phyloP scores from a whole-genome alignment of 1,139 yeast species.

The Geotrichum candidum region DNA sequence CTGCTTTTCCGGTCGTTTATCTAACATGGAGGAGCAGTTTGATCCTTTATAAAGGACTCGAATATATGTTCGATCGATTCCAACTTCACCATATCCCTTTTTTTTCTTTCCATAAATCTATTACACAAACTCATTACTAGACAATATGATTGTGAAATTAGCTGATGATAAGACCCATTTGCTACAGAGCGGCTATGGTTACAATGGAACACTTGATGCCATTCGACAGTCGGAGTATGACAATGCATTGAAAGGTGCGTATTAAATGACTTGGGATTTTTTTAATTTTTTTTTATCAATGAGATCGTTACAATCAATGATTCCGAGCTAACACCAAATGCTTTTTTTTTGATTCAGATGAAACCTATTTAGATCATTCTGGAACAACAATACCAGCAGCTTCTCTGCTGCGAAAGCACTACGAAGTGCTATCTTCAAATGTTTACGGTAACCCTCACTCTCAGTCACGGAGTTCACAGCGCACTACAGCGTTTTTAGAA shows the following conservation, averaged over 20 bases:
- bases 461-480: conserved; percentile 30
- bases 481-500: conserved; percentile 28
- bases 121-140: not conserved
- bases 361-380: conserved; percentile 40
- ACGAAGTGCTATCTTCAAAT: conserved; percentile 24
- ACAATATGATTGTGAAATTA: not conserved
- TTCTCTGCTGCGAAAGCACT: conserved; percentile 27
- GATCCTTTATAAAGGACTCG: not conserved
- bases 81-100: not conserved
- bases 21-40: not conserved
- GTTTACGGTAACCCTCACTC: conserved; percentile 42
- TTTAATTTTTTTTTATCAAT: too few species aligned
- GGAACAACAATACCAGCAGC: conserved; percentile 37
- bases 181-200: not conserved
- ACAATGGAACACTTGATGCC: not conserved
- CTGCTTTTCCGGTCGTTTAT: not conserved
- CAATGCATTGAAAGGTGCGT: conserved; percentile 1
- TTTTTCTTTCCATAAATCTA: not conserved
- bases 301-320: too few species aligned
- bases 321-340: not conserved
- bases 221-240: conserved; percentile 6
- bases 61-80: not conserved
- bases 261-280: too few species aligned
- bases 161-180: not conserved
- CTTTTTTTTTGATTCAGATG: conserved; percentile 3